phyloP scores from a whole-genome alignment of 257 asterid species.

The Lycium ferocissimum region DNA sequence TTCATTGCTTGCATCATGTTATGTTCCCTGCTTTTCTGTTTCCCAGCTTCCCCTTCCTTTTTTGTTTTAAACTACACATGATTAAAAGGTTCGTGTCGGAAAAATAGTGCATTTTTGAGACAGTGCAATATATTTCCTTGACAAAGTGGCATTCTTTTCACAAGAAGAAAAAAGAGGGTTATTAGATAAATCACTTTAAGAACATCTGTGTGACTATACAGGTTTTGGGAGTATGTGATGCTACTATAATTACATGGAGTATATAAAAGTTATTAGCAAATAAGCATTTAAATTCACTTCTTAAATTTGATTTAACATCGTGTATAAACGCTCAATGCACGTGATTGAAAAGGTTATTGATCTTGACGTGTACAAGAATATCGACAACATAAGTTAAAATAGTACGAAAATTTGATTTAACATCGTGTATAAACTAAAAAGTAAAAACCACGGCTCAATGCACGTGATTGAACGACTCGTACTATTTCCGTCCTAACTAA shows the following conservation, averaged over 20 bases:
- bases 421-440: background rate
- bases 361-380: too few relatives aligned
- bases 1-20: too few relatives aligned
- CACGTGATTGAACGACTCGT: background rate
- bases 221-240: background rate
- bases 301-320: background rate
- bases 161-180: background rate
- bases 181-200: background rate
- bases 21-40: too few relatives aligned
- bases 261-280: background rate
- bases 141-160: too few relatives aligned
- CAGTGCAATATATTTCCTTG: background rate
- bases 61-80: background rate
- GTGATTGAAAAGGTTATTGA: too few relatives aligned
- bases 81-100: background rate
- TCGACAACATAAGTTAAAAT: too few relatives aligned
- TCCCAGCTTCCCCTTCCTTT: background rate
- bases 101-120: background rate
- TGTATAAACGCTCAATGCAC: too few relatives aligned
- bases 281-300: background rate
- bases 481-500: too few relatives aligned
- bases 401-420: background rate
- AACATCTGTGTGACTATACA: too few relatives aligned
- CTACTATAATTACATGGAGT: background rate
- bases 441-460: too few relatives aligned